Evolutionary conservation across 2,329 filamentous ascomycete genomes (phyloP), one percentile per base, ranked within the genome.

Genomic region (Colletotrichum chlorophyti): DNA sequence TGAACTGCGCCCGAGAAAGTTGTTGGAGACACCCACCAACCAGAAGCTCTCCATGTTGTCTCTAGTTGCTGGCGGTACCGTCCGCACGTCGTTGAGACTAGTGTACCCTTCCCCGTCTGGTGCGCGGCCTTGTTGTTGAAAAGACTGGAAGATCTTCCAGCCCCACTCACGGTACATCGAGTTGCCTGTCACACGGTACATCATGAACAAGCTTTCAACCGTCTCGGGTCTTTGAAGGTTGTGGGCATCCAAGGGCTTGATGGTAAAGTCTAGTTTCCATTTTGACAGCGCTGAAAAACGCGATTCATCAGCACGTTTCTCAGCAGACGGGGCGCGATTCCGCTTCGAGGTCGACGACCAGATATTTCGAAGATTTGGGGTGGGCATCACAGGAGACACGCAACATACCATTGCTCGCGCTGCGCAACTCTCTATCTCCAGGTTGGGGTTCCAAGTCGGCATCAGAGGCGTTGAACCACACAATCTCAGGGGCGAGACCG

Each of bases 401-500:
- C 3, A 15, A n/a, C 40, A 12, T 37, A 53, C 50, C 14, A n/a
- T 14, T 53, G 31, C 40, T 46, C 15, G 32, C 17, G 3, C 9
- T 42, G 1, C 43, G 19, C 10, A 35, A 9, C 12, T 5, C 15
- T 9, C 35, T 55, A 4, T 55, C 53, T 6, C 45, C 53, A 12
- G 53, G 80, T 42, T 81, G 76, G 1, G 85, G 85, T 21, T 86
- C 76, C 0, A 77, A 77, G 62, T 75, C 76, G 6, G 72, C 69
- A 63, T 83, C 79, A 46, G 85, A 84, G 47, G 96, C 82, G 52
- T 91, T 82, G 74, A 98, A 98, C 75, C 96, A 91, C 0, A 91
- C 90, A 67, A 98, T 98, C 75, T 99, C 95, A 0, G 91, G 88
- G 0, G 95, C 93, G 14, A 99, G 84, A 0, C 93, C 93, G 0